These are phyloP conservation scores for Myrica gale DNA, from an alignment of 306 rosid genomes.

Conservation along the genomic window DNA sequence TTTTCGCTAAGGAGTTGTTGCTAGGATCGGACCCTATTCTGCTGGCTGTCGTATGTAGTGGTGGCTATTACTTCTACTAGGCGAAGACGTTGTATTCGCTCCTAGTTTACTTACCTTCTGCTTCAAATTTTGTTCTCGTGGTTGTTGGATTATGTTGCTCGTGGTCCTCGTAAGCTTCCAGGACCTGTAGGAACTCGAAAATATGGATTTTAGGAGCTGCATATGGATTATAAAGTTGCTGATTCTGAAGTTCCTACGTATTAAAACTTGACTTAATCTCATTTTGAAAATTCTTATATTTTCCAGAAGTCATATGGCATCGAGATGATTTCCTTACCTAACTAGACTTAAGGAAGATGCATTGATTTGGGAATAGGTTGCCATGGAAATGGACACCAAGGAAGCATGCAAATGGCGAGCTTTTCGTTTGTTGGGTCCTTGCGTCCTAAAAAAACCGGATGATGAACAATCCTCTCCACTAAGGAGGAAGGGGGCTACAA, in stretches of 20 bases:
- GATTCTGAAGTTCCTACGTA: no score
- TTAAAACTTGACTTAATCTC: no score
- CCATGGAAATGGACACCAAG: constrained; percentile 44
- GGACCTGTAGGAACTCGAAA: background rate
- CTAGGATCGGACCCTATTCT: no score
- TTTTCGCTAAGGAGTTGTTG: no score
- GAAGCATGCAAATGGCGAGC: constrained; percentile 52
- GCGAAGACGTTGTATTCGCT: no score
- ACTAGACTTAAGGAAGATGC: background rate
- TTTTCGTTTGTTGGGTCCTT: constrained; percentile 51
- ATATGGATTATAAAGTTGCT: background rate
- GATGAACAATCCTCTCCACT: constrained; percentile 83
- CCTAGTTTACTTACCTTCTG: no score
- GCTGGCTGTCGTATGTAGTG: no score
- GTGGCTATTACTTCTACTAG: no score
- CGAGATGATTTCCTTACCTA: background rate
- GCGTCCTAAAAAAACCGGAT: constrained; percentile 73
- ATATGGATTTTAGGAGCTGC: background rate
- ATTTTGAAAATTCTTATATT: no score
- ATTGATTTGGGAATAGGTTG: constrained; percentile 4
- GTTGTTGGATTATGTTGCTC: no score
- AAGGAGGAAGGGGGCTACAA: constrained; percentile 67
- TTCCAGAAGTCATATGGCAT: background rate
- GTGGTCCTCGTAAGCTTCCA: no score
- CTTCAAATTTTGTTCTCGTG: no score